Base-by-base conservation (phyloP, 306 rosid species). In the Dryas alaskensis region DNA sequence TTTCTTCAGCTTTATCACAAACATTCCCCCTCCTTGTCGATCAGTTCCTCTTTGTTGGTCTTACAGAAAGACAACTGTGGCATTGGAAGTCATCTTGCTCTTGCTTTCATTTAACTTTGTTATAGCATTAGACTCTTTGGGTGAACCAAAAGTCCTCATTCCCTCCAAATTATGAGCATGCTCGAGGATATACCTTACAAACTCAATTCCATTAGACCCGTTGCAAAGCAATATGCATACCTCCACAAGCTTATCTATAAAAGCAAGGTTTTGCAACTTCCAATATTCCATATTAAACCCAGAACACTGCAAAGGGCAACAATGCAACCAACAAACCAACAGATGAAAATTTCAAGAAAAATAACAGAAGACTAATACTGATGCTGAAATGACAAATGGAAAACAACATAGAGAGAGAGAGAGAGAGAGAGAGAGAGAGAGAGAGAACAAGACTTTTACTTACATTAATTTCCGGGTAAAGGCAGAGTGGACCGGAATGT, bases 251-350 rank as follows among this genome's bases (percentile, higher is more conserved):
- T 25, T 10, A 13, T 48, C 39, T 25, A 25, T 25, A 65, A 67
- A 19, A 5, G 51, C 19, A 48, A 67, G 58, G 4, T 37, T 22
- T 48, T 48, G 71, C 54, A 12, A 12, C 16, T 65, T 65, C 70
- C 70, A 45, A 25, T 13, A 65, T 46, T 8, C 54, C 17, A 12
- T 10, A 4, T 22, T 12, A 25, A 65, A 46, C n/a, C 70, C 54
- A 5, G 54, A 65, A 44, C 53, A 17, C 70, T 65, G 70, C 19
- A 65, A 54, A 22, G 47, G 19, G 42, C 53, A 65, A 65, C n/a
- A 65, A 48, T 6, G 10, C 5, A 17, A 22, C 54, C 22, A 46
- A 10, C 13, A 66, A 6, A 65, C 46, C 55, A 65, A 0, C 13
- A 22, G 22, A 2, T 9, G 62, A 27, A 7, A 8, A 58, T 44